These are phyloP conservation scores for Tylopilus rubrobrunneus DNA, from an alignment of 768 basidiomycete genomes.

Conservation along the genomic window DNA sequence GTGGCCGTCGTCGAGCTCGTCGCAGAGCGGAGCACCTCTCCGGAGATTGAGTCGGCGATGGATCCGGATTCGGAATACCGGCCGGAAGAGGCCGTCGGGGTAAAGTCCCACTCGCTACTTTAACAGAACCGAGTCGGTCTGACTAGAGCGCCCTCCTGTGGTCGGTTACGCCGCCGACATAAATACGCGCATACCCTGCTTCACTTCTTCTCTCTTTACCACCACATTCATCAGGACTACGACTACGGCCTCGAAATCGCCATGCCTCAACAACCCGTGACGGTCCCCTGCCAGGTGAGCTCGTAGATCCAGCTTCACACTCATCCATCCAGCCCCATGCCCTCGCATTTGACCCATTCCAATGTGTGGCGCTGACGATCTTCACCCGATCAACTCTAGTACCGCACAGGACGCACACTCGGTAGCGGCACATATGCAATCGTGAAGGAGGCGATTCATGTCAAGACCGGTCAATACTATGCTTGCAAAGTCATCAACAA, in stretches of 20 bases:
- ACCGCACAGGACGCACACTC: slow-evolving; percentile 82
- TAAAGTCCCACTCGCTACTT: background rate
- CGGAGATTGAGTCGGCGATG: slow-evolving; percentile 15
- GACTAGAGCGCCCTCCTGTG: slow-evolving; percentile 15
- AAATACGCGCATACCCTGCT: slow-evolving; percentile 12
- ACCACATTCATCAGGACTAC: slow-evolving; percentile 14
- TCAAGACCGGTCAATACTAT: slow-evolving; percentile 90
- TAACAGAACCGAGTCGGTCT: slow-evolving; percentile 5
- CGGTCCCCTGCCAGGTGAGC: slow-evolving; percentile 47
- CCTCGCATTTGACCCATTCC: background rate
- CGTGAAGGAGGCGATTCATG: slow-evolving; percentile 92
- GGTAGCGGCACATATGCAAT: slow-evolving; percentile 94
- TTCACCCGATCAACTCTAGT: slow-evolving; percentile 40
- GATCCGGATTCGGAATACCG: slow-evolving; percentile 23
- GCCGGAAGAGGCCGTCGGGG: slow-evolving; percentile 26
- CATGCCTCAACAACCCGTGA: slow-evolving; percentile 33
- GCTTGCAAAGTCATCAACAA: slow-evolving; percentile 99
- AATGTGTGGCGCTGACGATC: slow-evolving; percentile 6
- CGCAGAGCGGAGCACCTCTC: slow-evolving; percentile 19
- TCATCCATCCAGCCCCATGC: background rate
- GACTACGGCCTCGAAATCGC: slow-evolving; percentile 5
- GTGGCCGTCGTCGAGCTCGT: slow-evolving; percentile 5
- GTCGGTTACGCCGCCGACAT: slow-evolving; percentile 3
- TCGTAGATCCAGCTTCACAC: background rate
- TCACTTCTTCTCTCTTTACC: slow-evolving; percentile 7